A percentile compares a stretch with the other conserved stretches of the same genome.
Evolutionary conservation across 2,329 filamentous ascomycete species (phyloP).

Genomic region (Pseudogymnoascus sp.): DNA sequence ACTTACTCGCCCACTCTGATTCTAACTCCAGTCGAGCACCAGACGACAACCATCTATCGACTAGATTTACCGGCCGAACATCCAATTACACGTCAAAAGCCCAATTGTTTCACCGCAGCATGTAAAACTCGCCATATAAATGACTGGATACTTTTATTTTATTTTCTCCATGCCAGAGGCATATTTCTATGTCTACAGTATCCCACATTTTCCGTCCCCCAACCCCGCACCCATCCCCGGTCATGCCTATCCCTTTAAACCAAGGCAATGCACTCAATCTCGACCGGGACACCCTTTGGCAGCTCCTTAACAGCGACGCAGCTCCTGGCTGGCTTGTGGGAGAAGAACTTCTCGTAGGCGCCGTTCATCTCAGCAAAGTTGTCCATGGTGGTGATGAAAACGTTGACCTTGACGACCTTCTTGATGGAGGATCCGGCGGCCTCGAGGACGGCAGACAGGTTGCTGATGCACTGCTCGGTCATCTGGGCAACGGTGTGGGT

Average conservation of each 20-base stretch:
- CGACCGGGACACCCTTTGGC: constrained; percentile 79
- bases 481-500: constrained; percentile 57
- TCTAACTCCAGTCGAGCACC: not conserved
- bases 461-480: constrained; percentile 62
- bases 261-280: constrained; percentile 85
- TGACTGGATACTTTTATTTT: not conserved
- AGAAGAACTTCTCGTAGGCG: constrained; percentile 77
- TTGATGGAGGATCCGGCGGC: constrained; percentile 72
- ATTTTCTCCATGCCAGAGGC: not conserved
- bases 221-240: not conserved
- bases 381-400: constrained; percentile 86
- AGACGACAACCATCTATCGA: not conserved
- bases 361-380: constrained; percentile 81
- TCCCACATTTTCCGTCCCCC: not conserved
- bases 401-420: constrained; percentile 85
- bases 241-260: constrained; percentile 34
- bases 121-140: not conserved
- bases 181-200: not conserved
- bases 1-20: not conserved
- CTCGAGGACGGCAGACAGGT: constrained; percentile 77
- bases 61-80: not conserved
- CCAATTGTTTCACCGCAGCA: not conserved
- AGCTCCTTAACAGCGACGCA: constrained; percentile 88
- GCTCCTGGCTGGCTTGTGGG: constrained; percentile 79
- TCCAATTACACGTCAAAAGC: not conserved